Conservation (phyloP, 352 stramenopile genomes). For the Globisporangium iwayamae region DNA sequence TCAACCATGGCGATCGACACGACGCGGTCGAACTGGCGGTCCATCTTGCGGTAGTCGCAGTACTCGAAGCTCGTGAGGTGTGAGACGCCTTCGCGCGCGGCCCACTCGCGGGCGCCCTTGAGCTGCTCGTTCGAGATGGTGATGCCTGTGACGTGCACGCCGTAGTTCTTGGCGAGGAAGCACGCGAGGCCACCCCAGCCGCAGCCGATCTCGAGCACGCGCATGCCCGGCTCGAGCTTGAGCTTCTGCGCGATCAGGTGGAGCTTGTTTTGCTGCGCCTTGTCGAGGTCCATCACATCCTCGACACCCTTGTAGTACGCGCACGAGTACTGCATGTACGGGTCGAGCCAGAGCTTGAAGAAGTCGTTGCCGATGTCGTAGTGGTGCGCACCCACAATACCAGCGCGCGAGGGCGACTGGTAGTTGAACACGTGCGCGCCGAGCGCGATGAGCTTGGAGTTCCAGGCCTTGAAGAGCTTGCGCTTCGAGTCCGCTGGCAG, state of each 20-base stretch:
- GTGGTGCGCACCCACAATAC: conserved; percentile 82
- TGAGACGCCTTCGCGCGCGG: conserved; percentile 69
- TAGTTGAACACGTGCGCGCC: conserved; percentile 85
- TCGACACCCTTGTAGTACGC: conserved; percentile 80
- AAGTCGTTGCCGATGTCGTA: conserved; percentile 89
- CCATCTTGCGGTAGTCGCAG: conserved; percentile 89
- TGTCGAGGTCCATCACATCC: conserved; percentile 71
- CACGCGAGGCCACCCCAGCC: conserved; percentile 87
- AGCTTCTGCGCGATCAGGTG: conserved; percentile 86
- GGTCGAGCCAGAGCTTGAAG: conserved; percentile 87
- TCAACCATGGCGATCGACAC: conserved; percentile 90
- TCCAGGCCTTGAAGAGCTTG: conserved; percentile 87
- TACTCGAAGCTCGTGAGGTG: conserved; percentile 88
- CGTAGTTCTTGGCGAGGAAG: conserved; percentile 86
- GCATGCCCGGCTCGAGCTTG: conserved; percentile 80
- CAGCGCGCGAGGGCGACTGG: conserved; percentile 77
- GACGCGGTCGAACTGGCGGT: conserved; percentile 83
- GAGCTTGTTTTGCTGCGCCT: conserved; percentile 84
- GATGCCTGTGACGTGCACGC: conserved; percentile 85
- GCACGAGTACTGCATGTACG: conserved; percentile 87
- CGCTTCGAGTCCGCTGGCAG: conserved; percentile 70
- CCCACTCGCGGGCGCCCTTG: conserved; percentile 80
- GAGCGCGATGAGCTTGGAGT: conserved; percentile 76
- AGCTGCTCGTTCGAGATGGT: conserved; percentile 90
- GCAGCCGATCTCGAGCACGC: conserved; percentile 87